A percentile compares a stretch with the other conserved stretches of the same genome.
Conservation (phyloP, 495 filamentous ascomycete species). For the Penicillium soppii region DNA sequence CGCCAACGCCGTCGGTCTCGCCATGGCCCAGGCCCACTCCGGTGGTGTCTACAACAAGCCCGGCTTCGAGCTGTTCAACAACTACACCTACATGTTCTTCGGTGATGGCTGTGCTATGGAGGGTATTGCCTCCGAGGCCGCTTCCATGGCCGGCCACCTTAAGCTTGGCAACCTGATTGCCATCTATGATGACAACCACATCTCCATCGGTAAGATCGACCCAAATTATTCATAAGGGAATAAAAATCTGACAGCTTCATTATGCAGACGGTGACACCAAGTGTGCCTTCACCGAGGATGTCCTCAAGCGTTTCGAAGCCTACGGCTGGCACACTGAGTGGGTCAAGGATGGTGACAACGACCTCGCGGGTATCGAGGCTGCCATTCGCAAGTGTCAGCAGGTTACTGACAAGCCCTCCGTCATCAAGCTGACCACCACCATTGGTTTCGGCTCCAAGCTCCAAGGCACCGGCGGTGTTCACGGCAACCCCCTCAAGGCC, state of each 20-base stretch:
- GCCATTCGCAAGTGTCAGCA: slow-evolving; percentile 82
- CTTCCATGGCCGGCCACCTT: slow-evolving; percentile 89
- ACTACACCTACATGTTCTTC: slow-evolving; percentile 96
- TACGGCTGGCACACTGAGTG: slow-evolving; percentile 94
- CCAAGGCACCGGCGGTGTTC: slow-evolving; percentile 90
- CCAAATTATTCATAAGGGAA: not conserved
- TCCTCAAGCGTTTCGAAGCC: slow-evolving; percentile 89
- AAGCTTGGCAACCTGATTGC: slow-evolving; percentile 96
- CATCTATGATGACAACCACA: slow-evolving; percentile 98
- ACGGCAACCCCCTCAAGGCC: slow-evolving; percentile 90
- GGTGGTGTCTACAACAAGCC: slow-evolving; percentile 96
- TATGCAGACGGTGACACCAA: slow-evolving; percentile 84
- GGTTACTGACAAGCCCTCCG: slow-evolving; percentile 91
- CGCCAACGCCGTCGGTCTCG: slow-evolving; percentile 92
- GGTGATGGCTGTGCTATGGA: slow-evolving; percentile 99
- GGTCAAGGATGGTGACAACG: slow-evolving; percentile 88
- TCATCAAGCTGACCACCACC: slow-evolving; percentile 97
- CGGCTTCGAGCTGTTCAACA: slow-evolving; percentile 85
- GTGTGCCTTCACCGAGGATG: slow-evolving; percentile 95
- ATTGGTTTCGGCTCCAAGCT: slow-evolving; percentile 96
- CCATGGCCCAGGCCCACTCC: slow-evolving; percentile 89
- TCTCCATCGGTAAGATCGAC: slow-evolving; percentile 69
- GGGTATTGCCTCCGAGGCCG: slow-evolving; percentile 92
- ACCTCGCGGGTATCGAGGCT: slow-evolving; percentile 83
- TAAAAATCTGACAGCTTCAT: slow-evolving; percentile 7